Conservation (phyloP, 192 early-diverging fungal species). For the Chytriomyces sp. region DNA sequence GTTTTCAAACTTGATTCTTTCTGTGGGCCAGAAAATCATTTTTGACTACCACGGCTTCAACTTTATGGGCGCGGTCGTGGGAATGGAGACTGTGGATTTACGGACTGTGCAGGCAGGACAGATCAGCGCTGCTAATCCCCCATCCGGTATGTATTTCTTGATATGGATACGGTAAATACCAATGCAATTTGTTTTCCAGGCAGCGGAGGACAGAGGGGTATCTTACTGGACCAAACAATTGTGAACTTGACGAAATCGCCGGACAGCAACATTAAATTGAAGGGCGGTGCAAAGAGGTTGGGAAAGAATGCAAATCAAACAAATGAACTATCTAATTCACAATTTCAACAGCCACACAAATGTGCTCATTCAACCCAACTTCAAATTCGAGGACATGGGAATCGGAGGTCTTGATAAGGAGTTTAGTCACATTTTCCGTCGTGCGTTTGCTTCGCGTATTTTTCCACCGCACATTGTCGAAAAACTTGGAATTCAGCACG, state of each 20-base stretch:
- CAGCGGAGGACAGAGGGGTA: conserved; percentile 55
- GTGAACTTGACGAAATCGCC: conserved; percentile 74
- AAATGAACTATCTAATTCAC: conserved; percentile 28
- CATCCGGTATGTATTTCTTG: not conserved
- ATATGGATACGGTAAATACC: not conserved
- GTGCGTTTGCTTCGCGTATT: conserved; percentile 96
- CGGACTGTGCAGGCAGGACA: conserved; percentile 51
- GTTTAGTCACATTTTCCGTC: conserved; percentile 91
- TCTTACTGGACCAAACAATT: conserved; percentile 74
- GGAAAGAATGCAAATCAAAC: conserved; percentile 18
- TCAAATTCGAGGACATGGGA: conserved; percentile 96
- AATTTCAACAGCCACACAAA: conserved; percentile 24
- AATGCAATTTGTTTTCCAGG: not conserved
- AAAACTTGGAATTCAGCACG: conserved; percentile 96
- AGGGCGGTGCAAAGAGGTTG: conserved; percentile 62
- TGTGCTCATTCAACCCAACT: conserved; percentile 87
- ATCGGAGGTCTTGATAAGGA: conserved; percentile 97
- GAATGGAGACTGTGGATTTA: conserved; percentile 62
- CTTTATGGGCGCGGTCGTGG: conserved; percentile 55
- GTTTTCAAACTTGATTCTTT: conserved; percentile 84
- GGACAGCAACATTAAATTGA: conserved; percentile 78
- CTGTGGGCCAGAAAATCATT: conserved; percentile 72
- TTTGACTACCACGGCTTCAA: conserved; percentile 84
- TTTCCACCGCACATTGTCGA: conserved; percentile 96
- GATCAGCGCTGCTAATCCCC: not conserved